Evolutionary conservation across 2,329 filamentous ascomycete genomes (phyloP).

Genomic region (Kalmusia sp.): DNA sequence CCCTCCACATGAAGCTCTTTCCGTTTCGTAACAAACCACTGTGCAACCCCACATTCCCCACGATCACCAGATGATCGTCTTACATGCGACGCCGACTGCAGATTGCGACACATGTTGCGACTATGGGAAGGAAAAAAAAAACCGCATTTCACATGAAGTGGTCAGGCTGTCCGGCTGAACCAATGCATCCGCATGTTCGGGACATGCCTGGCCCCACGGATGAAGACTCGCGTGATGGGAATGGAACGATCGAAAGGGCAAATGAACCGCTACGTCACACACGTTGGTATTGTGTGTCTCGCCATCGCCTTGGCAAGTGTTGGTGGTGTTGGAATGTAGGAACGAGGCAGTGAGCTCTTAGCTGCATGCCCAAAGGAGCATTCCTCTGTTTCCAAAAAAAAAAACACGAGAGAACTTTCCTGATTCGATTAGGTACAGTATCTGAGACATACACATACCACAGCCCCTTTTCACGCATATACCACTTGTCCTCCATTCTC

Average conservation of each 20-base stretch:
- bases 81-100: not conserved
- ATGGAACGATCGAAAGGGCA: too few relatives aligned
- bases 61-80: slow-evolving; percentile 4
- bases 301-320: not conserved
- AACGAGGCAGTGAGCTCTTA: not conserved
- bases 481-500: not conserved
- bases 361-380: not conserved
- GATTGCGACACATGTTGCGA: not conserved
- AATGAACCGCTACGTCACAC: slow-evolving; percentile 1
- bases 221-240: too few relatives aligned
- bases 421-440: not conserved
- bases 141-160: too few relatives aligned
- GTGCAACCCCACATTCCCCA: not conserved
- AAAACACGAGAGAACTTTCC: not conserved
- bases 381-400: not conserved
- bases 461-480: not conserved
- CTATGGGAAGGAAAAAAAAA: not conserved
- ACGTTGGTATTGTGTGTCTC: not conserved
- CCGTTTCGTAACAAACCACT: not conserved
- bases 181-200: too few relatives aligned
- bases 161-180: too few relatives aligned
- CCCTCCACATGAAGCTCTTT: not conserved
- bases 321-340: slow-evolving; percentile 4
- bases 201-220: too few relatives aligned
- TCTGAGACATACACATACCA: not conserved